A percentile compares a stretch with the other conserved stretches of the same genome.
Evolutionary conservation across 192 early-diverging fungal genomes (phyloP).

Genomic region (Jimgerdemannia flammicorona): DNA sequence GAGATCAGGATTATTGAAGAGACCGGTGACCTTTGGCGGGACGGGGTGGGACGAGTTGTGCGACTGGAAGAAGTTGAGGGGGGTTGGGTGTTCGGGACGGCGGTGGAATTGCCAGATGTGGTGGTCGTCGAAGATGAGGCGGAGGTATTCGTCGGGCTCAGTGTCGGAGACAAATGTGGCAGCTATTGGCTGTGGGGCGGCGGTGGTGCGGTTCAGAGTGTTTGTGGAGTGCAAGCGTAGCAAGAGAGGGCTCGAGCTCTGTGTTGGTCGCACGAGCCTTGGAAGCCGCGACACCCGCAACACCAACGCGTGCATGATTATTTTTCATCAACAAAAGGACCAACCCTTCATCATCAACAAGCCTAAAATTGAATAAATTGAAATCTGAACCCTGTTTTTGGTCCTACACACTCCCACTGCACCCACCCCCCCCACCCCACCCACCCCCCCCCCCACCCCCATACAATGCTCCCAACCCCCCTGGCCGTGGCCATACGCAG

Average conservation of each 20-base stretch:
- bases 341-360: too few species aligned
- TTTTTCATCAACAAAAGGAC: too few species aligned
- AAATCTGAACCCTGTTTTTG: background rate
- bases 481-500: background rate
- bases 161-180: background rate
- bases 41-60: background rate
- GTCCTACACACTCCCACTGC: background rate
- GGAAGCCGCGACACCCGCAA: too few species aligned
- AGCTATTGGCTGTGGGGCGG: background rate
- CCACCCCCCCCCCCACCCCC: too few species aligned
- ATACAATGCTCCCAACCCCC: background rate
- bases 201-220: background rate
- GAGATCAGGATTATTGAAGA: slow-evolving; percentile 42
- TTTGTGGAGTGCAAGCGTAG: background rate
- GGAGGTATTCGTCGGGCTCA: slow-evolving; percentile 18
- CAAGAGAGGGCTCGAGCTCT: background rate
- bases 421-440: too few species aligned
- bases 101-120: slow-evolving; percentile 23
- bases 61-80: background rate
- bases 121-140: slow-evolving; percentile 23
- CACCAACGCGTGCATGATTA: too few species aligned
- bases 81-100: background rate
- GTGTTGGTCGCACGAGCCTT: too few species aligned
- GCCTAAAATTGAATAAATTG: too few species aligned
- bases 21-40: slow-evolving; percentile 11